Conservation (phyloP, 495 filamentous ascomycete genomes). For the Rusavskia elegans region DNA sequence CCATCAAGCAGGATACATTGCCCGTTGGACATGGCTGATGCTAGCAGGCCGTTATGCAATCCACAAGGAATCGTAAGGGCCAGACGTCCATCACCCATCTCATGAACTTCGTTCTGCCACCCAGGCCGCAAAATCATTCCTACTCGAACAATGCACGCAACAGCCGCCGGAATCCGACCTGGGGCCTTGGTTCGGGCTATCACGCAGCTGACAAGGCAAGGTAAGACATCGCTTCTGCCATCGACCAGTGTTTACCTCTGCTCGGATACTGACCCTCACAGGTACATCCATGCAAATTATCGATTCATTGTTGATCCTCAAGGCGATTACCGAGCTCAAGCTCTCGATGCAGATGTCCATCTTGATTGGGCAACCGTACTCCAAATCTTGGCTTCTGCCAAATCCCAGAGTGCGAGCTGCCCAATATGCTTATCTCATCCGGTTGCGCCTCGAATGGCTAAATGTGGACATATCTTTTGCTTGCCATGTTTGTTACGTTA, state of each 20-base stretch:
- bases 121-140: constrained; percentile 52
- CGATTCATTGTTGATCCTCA: constrained; percentile 83
- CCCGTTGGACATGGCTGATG: constrained; percentile 13
- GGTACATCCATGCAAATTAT: constrained; percentile 95
- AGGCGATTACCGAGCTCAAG: constrained; percentile 63
- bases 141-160: constrained; percentile 34
- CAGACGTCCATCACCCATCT: constrained; percentile 95
- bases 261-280: constrained; percentile 10
- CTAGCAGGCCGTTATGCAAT: constrained; percentile 58
- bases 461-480: constrained; percentile 95
- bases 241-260: too few species aligned
- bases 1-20: constrained; percentile 1
- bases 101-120: constrained; percentile 77
- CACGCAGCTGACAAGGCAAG: constrained; percentile 84
- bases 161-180: constrained; percentile 52
- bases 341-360: constrained; percentile 75
- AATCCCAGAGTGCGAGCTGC: constrained; percentile 76
- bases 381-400: constrained; percentile 77
- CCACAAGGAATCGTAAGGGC: constrained; percentile 69
- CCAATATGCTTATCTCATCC: constrained; percentile 87
- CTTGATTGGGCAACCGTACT: constrained; percentile 83
- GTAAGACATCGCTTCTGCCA: constrained; percentile 19
- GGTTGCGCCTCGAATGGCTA: constrained; percentile 91
- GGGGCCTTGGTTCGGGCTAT: constrained; percentile 80
- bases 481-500: constrained; percentile 86